These are phyloP conservation scores for Rhizopus delemar DNA, from an alignment of 371 early-diverging fungal species.

Conservation along the genomic window DNA sequence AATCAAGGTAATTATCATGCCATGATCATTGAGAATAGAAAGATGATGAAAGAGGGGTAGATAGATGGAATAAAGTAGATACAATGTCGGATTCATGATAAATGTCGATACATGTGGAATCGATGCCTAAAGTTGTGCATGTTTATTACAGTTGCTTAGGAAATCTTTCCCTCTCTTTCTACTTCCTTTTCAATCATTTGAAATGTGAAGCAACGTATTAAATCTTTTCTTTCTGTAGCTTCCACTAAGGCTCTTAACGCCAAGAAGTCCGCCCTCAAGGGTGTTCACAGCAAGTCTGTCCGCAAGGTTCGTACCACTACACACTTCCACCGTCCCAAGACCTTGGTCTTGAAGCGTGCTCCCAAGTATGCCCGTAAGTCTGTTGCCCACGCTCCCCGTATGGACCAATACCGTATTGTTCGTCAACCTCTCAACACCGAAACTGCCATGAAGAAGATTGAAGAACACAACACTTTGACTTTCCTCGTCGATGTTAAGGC, in stretches of 20 bases:
- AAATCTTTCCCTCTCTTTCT: neutral
- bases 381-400: slow-evolving; percentile 68
- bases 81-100: neutral
- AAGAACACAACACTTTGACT: slow-evolving; percentile 97
- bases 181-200: neutral
- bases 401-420: slow-evolving; percentile 88
- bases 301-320: slow-evolving; percentile 87
- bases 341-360: slow-evolving; percentile 78
- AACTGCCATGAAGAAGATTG: slow-evolving; percentile 97
- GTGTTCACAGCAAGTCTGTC: slow-evolving; percentile 72
- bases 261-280: slow-evolving; percentile 90
- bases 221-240: slow-evolving; percentile 25
- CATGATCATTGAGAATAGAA: neutral
- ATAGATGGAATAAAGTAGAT: slow-evolving; percentile 2
- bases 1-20: slow-evolving; percentile 24
- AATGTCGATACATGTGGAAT: too few species aligned
- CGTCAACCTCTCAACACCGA: slow-evolving; percentile 95
- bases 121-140: too few species aligned
- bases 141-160: neutral
- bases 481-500: slow-evolving; percentile 94
- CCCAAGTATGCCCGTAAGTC: slow-evolving; percentile 93
- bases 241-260: slow-evolving; percentile 65
- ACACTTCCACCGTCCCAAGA: slow-evolving; percentile 94
- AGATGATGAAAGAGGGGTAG: slow-evolving; percentile 1
- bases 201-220: neutral